Base-by-base conservation (phyloP, 2,329 filamentous ascomycete species). In the Colletotrichum abscissum region DNA sequence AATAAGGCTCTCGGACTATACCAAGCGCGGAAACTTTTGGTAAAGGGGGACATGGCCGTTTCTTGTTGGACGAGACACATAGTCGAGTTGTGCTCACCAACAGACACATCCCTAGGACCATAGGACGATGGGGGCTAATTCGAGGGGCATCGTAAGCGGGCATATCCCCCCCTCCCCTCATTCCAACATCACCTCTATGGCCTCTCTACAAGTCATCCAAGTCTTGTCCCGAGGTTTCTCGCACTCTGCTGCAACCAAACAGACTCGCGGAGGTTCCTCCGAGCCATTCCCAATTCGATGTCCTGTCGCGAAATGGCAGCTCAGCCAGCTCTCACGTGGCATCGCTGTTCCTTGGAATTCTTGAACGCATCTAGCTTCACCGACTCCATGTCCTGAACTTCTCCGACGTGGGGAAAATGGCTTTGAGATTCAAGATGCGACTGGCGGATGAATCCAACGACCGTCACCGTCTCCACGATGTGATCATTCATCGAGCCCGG, bases 261-360 rank as follows among this genome's bases (percentile, higher is more conserved):
- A 7, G 28, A 54, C 24, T 49, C 26, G 33, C 38, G 30, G 55
- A 60, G 63, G 6, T 24, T 24, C 56, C 35, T 70, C 56, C 24
- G 68, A 66, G 42, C 55, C 46, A 67, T 67, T 54, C 67, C 67
- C 42, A 70, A 59, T 70, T 60, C 49, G 67, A 70, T 70, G 54
- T 38, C 14, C 42, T 59, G 33, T 70, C 49, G 67, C 67, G 67
- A 70, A 65, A 59, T 22, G 62, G 54, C 62, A 30, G 11, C n/a
- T 38, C 62, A 66, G 67, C 35, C 62, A 30, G 11, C n/a, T 38
- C 67, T 70, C 55, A 70, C 62, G 67, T 66, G 67, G 62, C 49
- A 54, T 66, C 62, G 57, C 16, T 30, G 62, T 14, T 28, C 38
- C 38, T 42, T 42, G 38, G 38, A 42, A 42, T 42, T 42, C n/a